Percentiles rank a stretch among this genome's conserved stretches.
Conservation (phyloP, 805 yeast species). For the Myxozyma kluyveri region DNA sequence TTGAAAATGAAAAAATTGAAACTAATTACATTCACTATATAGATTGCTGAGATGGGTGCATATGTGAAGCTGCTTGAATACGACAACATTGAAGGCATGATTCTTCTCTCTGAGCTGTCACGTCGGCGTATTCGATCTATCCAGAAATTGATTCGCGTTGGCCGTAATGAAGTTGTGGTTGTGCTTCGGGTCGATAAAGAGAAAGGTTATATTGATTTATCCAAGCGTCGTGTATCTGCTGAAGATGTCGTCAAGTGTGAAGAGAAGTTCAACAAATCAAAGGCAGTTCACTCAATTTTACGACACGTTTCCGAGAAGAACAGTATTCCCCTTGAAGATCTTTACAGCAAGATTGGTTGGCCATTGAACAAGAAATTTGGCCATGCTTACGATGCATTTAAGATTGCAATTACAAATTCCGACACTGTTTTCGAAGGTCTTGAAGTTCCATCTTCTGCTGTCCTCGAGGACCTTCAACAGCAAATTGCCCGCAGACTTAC, state of each 20-base stretch:
- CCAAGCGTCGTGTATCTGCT: conserved; percentile 96
- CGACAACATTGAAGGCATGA: conserved; percentile 99
- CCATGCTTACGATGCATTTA: conserved; percentile 96
- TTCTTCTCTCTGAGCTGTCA: conserved; percentile 87
- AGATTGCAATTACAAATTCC: conserved; percentile 89
- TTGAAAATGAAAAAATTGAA: background rate
- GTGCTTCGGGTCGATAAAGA: conserved; percentile 97
- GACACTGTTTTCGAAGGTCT: conserved; percentile 77
- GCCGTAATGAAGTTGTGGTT: conserved; percentile 96
- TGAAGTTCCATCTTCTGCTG: conserved; percentile 65
- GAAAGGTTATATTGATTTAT: conserved; percentile 95
- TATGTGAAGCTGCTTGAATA: conserved; percentile 93
- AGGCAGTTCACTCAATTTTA: conserved; percentile 96
- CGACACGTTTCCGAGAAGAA: conserved; percentile 98
- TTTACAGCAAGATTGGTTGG: conserved; percentile 93
- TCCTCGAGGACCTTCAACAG: conserved; percentile 77
- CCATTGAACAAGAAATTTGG: conserved; percentile 94
- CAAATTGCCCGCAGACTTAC: conserved; percentile 92
- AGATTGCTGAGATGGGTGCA: conserved; percentile 98
- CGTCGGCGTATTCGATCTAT: conserved; percentile 98
- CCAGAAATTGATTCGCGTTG: conserved; percentile 95
- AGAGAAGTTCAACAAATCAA: conserved; percentile 93
- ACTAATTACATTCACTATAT: background rate
- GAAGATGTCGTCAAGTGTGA: conserved; percentile 97
- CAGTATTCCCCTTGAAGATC: conserved; percentile 75